Conservation (phyloP, 2,329 filamentous ascomycete genomes). For the Allantophomopsis lycopodina region DNA sequence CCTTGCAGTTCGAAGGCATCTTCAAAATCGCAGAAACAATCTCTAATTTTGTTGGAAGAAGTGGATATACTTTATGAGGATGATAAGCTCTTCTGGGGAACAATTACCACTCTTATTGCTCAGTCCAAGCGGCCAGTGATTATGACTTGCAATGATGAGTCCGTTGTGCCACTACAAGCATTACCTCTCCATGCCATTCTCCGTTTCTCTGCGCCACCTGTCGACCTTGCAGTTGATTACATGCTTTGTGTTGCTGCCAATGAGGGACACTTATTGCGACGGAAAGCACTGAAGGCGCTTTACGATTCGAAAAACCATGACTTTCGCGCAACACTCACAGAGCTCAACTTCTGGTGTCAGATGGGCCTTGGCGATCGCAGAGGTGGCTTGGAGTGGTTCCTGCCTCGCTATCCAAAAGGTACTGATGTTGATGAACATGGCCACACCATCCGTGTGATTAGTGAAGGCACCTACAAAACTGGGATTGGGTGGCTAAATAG, state of each 20-base stretch:
- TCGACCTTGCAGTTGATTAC: slow-evolving; percentile 62
- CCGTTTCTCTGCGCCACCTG: slow-evolving; percentile 54
- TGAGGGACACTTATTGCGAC: slow-evolving; percentile 70
- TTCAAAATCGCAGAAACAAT: slow-evolving; percentile 61
- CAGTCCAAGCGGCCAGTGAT: slow-evolving; percentile 87
- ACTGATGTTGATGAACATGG: slow-evolving; percentile 54
- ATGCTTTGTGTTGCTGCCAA: slow-evolving; percentile 71
- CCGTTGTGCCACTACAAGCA: slow-evolving; percentile 58
- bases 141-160: slow-evolving; percentile 89
- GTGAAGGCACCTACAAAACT: slow-evolving; percentile 60
- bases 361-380: slow-evolving; percentile 84
- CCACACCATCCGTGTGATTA: slow-evolving; percentile 62
- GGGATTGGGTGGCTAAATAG: slow-evolving; percentile 69
- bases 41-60: slow-evolving; percentile 86
- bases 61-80: slow-evolving; percentile 90
- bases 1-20: slow-evolving; percentile 4
- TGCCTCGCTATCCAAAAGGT: slow-evolving; percentile 61
- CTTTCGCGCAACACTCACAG: slow-evolving; percentile 66
- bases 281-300: slow-evolving; percentile 52
- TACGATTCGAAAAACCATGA: slow-evolving; percentile 59
- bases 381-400: slow-evolving; percentile 83
- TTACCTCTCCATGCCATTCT: slow-evolving; percentile 80
- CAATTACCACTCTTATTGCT: slow-evolving; percentile 60
- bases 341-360: slow-evolving; percentile 95
- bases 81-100: slow-evolving; percentile 89